Base-by-base conservation (phyloP, 805 yeast genomes). In the Phaffomyces antillensis region DNA sequence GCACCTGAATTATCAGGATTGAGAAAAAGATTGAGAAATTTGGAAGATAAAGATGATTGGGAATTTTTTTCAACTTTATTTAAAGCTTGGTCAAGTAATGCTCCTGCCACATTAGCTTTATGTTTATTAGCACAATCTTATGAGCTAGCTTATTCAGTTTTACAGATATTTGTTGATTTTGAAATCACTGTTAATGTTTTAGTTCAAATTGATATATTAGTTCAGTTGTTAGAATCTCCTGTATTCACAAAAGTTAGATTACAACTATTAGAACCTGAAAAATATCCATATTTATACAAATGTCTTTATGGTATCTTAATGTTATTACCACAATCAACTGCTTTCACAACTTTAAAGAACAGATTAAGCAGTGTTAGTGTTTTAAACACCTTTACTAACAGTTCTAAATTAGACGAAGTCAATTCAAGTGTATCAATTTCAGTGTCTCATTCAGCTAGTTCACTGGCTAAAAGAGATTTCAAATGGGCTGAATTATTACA, bases 241-340 rank as follows among this genome's bases (percentile, higher is more conserved):
- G 90, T 89, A 2, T 90, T 93, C 62, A 83, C 95, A 17, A 81
- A 85, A 54, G 71, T 90, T 51, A 75, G 99, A 47, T 68, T 93
- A 44, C 96, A 91, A 63, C 68, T 93, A n/a, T 67, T 93, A 39
- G 95, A 87, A 57, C 96, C 96, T 1, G 86, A 82, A 40, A 77
- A 75, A 50, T 75, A 85, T 59, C 95, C 95, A 1, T 85, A 75
- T 56, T 66, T 93, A 31, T 86, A 83, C 71, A 87, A 88, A 59
- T 86, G 96, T 43, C 72, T 93, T 28, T 93, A 88, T 61, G 99
- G 98, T 2, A 75, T 93, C 28, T 68, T 93, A 47, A 93, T 93
- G 99, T 72, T 93, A 6, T 65, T 93, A 41, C 99, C 99, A 0
- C 99, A 93, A 61, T 87, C 96, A 0, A 76, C 86, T 12, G 96